These are phyloP conservation scores for Beauveria scarabaeidicola DNA, from an alignment of 2,329 filamentous ascomycete genomes.

Conservation along the genomic window DNA sequence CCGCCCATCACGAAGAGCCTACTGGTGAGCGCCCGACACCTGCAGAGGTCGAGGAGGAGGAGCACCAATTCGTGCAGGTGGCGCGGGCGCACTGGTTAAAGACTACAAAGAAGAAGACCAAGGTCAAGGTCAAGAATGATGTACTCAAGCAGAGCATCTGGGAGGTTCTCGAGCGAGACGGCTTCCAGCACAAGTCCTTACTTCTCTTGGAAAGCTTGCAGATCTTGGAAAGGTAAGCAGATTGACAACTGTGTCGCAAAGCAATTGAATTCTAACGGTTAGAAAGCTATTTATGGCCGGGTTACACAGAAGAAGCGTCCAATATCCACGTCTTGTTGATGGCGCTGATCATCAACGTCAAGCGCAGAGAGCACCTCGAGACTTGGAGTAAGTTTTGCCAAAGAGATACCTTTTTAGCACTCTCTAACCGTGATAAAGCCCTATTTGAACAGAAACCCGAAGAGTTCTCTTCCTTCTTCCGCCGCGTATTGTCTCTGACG, in stretches of 20 bases:
- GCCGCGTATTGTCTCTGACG: constrained; percentile 79
- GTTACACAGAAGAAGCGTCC: constrained; percentile 78
- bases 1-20: constrained; percentile 30
- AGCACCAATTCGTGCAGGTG: constrained; percentile 64
- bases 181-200: constrained; percentile 69
- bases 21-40: constrained; percentile 40
- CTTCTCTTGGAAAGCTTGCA: constrained; percentile 83
- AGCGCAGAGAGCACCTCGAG: constrained; percentile 76
- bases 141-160: constrained; percentile 82
- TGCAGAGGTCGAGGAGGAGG: constrained; percentile 61
- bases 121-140: constrained; percentile 70
- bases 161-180: constrained; percentile 75
- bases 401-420: not conserved
- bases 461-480: constrained; percentile 84
- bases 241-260: not conserved
- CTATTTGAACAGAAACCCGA: constrained; percentile 68
- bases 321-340: constrained; percentile 88
- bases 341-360: constrained; percentile 77
- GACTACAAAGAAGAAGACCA: constrained; percentile 48
- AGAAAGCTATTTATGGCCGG: constrained; percentile 82
- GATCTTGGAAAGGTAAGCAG: constrained; percentile 65
- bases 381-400: constrained; percentile 61
- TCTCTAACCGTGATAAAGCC: constrained; percentile 34
- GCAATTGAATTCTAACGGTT: constrained; percentile 17
- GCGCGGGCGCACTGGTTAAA: constrained; percentile 83